Conservation (phyloP, 1,284 basidiomycete genomes). For the Melampsora americana region DNA sequence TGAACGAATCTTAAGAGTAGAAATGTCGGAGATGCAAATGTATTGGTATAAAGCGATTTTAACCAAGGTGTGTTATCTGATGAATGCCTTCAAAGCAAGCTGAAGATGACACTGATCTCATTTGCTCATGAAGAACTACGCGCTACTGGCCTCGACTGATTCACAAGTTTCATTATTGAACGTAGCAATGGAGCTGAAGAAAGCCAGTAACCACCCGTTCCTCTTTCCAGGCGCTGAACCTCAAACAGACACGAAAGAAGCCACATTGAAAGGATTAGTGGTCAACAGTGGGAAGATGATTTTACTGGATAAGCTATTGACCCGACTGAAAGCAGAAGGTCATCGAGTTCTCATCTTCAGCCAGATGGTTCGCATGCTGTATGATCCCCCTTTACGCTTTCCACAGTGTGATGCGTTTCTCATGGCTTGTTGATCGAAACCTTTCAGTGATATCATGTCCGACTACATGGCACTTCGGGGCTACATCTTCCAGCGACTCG, state of each 20-base stretch:
- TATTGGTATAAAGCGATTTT: constrained; percentile 99
- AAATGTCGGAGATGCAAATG: constrained; percentile 95
- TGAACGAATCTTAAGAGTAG: constrained; percentile 93
- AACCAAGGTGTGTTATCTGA: constrained; percentile 69
- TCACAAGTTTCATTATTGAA: constrained; percentile 49
- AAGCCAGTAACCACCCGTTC: constrained; percentile 79
- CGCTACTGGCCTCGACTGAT: constrained; percentile 33
- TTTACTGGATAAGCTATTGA: constrained; percentile 57
- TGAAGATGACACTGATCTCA: neutral
- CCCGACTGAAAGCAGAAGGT: constrained; percentile 56
- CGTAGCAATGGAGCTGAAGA: constrained; percentile 55
- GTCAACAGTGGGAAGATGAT: constrained; percentile 59
- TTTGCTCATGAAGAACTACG: constrained; percentile 1
- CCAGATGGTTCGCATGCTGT: constrained; percentile 97
- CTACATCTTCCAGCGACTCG: constrained; percentile 76
- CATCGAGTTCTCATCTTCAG: constrained; percentile 63
- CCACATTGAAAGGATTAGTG: constrained; percentile 60
- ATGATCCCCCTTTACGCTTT: constrained; percentile 34
- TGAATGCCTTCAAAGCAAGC: neutral
- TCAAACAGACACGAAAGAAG: constrained; percentile 70
- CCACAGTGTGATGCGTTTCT: neutral
- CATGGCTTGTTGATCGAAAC: neutral
- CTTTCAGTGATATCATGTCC: constrained; percentile 75
- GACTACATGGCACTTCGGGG: constrained; percentile 90
- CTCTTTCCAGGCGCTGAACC: constrained; percentile 94